phyloP scores from a whole-genome alignment of 208 protist genomes.

The Wallacemonas sp. region DNA sequence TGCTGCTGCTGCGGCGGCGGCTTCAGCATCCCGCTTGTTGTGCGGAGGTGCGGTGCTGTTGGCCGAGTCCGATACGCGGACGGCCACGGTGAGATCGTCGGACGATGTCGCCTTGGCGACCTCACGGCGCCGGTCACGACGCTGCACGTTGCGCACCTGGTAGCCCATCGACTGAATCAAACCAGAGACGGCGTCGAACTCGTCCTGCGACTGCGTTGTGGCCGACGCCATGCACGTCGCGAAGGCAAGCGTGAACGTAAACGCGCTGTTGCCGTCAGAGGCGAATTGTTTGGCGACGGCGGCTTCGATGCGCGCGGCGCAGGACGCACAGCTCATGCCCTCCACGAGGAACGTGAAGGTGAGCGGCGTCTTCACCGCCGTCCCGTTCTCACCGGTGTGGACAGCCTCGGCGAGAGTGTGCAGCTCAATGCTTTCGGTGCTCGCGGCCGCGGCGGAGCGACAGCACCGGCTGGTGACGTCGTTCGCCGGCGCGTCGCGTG shows the following conservation, averaged over 20 bases:
- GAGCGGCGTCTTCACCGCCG: not conserved
- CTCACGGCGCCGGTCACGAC: not conserved
- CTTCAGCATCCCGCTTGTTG: too few species aligned
- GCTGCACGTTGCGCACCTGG: slow-evolving; percentile 1
- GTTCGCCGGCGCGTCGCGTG: too few species aligned
- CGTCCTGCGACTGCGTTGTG: not conserved
- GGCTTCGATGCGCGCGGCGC: slow-evolving; percentile 53
- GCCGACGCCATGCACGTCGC: slow-evolving; percentile 26
- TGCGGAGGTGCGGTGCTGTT: too few species aligned
- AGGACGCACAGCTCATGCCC: slow-evolving; percentile 77
- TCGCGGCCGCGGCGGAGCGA: too few species aligned
- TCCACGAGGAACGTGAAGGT: slow-evolving; percentile 24
- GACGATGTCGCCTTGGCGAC: too few species aligned
- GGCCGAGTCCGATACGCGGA: too few species aligned
- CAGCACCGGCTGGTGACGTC: too few species aligned
- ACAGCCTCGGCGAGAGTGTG: too few species aligned
- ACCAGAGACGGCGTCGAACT: slow-evolving; percentile 10
- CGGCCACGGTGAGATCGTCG: too few species aligned
- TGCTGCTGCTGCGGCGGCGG: too few species aligned
- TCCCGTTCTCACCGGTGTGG: not conserved
- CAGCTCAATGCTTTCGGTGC: too few species aligned
- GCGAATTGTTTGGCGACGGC: not conserved
- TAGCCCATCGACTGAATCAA: slow-evolving; percentile 66
- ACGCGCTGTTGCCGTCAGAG: slow-evolving; percentile 8
- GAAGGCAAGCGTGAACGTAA: slow-evolving; percentile 29